Base-by-base conservation (phyloP, 345 rosid genomes). In the Gossypium longicalyx region DNA sequence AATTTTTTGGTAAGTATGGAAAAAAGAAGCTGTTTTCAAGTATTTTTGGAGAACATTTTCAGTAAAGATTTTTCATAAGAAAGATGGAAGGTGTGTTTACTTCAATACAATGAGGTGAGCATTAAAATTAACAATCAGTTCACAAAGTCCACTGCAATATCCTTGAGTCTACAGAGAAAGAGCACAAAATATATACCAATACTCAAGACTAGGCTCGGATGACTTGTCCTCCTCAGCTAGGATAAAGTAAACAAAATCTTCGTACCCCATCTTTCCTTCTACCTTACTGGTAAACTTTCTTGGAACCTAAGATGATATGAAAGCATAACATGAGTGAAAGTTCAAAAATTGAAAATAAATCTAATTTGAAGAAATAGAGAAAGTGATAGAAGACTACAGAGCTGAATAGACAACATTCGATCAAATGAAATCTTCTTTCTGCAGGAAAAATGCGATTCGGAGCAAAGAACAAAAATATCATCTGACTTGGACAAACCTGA, bases 191-290 rank as follows among this genome's bases (percentile, higher is more conserved):
- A 56, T 20, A 54, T 82, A 92, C 98, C 98, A 94, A 83, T 90
- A 94, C 82, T 94, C 98, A 67, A 94, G 98, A 83, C 98, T 92
- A 75, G 94, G 97, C 79, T 86, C 92, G 29, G 97, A 92, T 79
- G 97, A 89, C 82, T 94, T 94, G 77, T 94, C 98, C 86, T 94
- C 98, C 86, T 94, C 98, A 1, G 98, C 87, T 65, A 92, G 85
- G 79, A 94, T 94, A 81, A 94, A 94, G 87, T 90, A 89, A 62
- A 94, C 97, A 77, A 94, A 94, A 83, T 94, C 98, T 84, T 94
- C 97, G 83, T 94, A 94, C 38, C 97, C 91, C 97, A 94, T 92
- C 79, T 94, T 94, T 74, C 93, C 98, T 82, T 88, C 93, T 58
- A 84, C 85, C 83, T 85, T 89, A 81, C 98, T 87, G 25, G 92